phyloP scores from a whole-genome alignment of 2,329 filamentous ascomycete genomes.

The Ilyonectria destructans region DNA sequence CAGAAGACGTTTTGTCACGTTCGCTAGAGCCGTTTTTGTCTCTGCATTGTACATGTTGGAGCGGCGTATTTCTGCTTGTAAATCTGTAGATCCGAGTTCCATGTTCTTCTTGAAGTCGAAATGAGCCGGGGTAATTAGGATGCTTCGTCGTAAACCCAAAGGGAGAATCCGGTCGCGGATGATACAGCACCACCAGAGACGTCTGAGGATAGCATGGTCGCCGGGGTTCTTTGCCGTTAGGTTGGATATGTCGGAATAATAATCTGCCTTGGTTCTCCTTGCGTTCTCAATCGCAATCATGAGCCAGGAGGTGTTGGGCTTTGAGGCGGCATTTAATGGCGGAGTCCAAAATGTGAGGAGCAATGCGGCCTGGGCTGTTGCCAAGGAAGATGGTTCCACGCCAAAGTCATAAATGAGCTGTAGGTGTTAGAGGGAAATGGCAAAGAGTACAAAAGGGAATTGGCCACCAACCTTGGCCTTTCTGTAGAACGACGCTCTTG shows the following conservation, averaged over 20 bases:
- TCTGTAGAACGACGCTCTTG: constrained; percentile 16
- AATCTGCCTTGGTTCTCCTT: background rate
- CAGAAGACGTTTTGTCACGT: background rate
- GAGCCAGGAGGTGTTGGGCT: constrained; percentile 18
- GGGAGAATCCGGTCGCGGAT: constrained; percentile 17
- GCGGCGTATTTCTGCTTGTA: constrained; percentile 12
- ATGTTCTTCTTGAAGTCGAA: constrained; percentile 15
- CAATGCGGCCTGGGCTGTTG: constrained; percentile 6
- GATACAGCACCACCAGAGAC: constrained; percentile 20
- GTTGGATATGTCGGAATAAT: background rate
- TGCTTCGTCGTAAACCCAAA: constrained; percentile 9
- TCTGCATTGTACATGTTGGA: constrained; percentile 13
- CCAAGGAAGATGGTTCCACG: background rate
- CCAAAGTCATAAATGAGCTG: constrained; percentile 14
- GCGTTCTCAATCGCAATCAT: constrained; percentile 18
- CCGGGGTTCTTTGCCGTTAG: background rate
- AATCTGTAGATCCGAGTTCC: background rate
- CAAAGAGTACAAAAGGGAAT: background rate
- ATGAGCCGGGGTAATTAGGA: constrained; percentile 10
- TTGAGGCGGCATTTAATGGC: constrained; percentile 1
- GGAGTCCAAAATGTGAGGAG: constrained; percentile 19
- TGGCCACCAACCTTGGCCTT: constrained; percentile 7
- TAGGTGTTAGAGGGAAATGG: background rate
- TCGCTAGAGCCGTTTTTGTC: constrained; percentile 1
- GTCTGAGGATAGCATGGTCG: background rate